Percentiles rank a stretch among this genome's conserved stretches.
phyloP scores from a whole-genome alignment of 495 filamentous ascomycete species.

The Podospora didyma region DNA sequence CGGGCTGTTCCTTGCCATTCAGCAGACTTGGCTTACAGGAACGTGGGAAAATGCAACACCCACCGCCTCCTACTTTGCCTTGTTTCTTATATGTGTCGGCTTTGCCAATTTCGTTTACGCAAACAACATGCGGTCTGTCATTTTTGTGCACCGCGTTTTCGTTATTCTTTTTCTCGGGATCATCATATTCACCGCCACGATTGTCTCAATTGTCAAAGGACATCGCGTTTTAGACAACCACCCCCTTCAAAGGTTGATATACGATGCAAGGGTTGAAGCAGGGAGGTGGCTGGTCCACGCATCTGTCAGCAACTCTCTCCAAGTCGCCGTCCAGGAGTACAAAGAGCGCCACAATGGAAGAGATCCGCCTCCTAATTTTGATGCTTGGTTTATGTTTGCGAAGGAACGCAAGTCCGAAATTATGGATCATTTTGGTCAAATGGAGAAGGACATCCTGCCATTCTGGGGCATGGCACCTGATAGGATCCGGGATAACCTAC shows the following conservation, averaged over 20 bases:
- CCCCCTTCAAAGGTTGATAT: conserved; percentile 51
- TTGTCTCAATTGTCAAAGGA: conserved; percentile 23
- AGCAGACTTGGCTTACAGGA: conserved; percentile 26
- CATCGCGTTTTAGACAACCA: conserved; percentile 26
- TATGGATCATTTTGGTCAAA: conserved; percentile 74
- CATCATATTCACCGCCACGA: conserved; percentile 27
- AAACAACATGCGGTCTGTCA: conserved; percentile 34
- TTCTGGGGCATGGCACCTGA: conserved; percentile 67
- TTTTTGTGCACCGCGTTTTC: conserved; percentile 36
- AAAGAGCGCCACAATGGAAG: conserved; percentile 50
- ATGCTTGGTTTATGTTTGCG: conserved; percentile 73
- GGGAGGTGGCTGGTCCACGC: conserved; percentile 42
- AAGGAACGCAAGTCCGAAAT: conserved; percentile 56
- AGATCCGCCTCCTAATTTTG: conserved; percentile 60
- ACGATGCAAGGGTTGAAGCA: conserved; percentile 44
- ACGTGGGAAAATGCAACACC: conserved; percentile 36
- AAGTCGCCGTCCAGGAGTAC: conserved; percentile 56
- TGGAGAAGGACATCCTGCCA: conserved; percentile 63
- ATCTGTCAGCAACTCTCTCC: conserved; percentile 46
- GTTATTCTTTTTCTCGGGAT: conserved; percentile 30
- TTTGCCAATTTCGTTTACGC: conserved; percentile 37
- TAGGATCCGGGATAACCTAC: conserved; percentile 48
- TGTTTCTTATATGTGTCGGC: conserved; percentile 33
- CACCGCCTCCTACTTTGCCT: conserved; percentile 19
- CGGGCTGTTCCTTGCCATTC: conserved; percentile 25